Conservation (phyloP, 805 yeast genomes). For the Yarrowia phangngaensis region DNA sequence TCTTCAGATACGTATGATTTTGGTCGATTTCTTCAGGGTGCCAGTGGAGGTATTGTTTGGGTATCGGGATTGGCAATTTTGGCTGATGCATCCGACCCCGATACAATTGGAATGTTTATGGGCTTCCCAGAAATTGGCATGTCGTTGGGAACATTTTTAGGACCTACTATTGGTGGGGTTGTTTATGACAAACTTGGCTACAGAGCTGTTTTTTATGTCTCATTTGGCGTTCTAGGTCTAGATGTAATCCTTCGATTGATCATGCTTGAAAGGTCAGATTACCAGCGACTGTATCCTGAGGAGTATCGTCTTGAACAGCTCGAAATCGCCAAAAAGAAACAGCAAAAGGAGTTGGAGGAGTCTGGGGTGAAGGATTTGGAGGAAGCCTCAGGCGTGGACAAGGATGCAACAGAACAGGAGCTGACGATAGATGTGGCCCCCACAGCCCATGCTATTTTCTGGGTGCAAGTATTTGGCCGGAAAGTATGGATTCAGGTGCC, state of each 20-base stretch:
- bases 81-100: conserved; percentile 36
- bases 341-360: neutral
- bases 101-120: conserved; percentile 36
- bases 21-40: conserved; percentile 39
- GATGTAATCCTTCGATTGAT: conserved; percentile 37
- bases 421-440: conserved; percentile 15
- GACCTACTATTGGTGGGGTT: conserved; percentile 41
- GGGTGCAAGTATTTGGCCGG: conserved; percentile 18
- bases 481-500: conserved; percentile 26
- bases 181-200: conserved; percentile 39
- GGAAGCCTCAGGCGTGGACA: no score
- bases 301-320: neutral
- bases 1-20: conserved; percentile 33
- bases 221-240: conserved; percentile 36
- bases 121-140: conserved; percentile 37
- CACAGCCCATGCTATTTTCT: conserved; percentile 4
- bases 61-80: conserved; percentile 40
- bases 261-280: conserved; percentile 36
- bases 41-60: conserved; percentile 40
- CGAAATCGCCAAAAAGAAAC: neutral
- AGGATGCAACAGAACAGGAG: no score
- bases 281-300: conserved; percentile 22
- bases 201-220: conserved; percentile 37
- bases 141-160: conserved; percentile 37
- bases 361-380: conserved; percentile 5